Base-by-base conservation (phyloP, 1,284 basidiomycete genomes). In the Fomes fomentarius region DNA sequence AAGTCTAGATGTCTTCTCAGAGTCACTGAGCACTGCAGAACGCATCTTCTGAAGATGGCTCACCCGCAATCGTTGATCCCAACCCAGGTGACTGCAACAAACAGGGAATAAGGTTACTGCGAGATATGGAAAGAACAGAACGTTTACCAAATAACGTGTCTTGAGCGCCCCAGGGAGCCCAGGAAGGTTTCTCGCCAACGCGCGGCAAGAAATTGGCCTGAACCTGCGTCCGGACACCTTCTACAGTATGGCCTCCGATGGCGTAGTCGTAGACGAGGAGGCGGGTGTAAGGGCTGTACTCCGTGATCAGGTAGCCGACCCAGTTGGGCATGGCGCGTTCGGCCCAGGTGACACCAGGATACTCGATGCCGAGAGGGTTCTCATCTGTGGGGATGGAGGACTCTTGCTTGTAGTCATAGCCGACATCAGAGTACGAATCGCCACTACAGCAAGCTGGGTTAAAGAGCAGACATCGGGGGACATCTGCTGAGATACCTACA, bases 21-120 rank as follows among this genome's bases (percentile, higher is more conserved):
- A 21, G 30, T 28, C 5, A 6, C 14, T 57, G 14, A 50, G 26
- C 10, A n/a, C 30, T 10, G 2, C 6, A 21, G 19, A 30, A 21
- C 22, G 17, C 3, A 12, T 2, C 17, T 11, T 33, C 34, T 25
- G 38, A 31, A 22, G 8, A 22, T 14, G 10, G 37, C 76, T 52
- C 64, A 83, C 79, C 72, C 80, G 70, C 79, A 79, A 65, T 87
- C 84, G 58, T 87, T 87, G 48, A 86, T 84, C 0, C 85, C 84
- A 53, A 85, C 70, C 83, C 83, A 87, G 7, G 78, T 82, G 15
- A 83, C 84, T 86, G 41, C 11, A 11, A 25, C n/a, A 21, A 25
- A 5, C 22, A 44, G 9, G 11, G 17, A 30, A 24, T 8, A 8
- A 51, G 25, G 25, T 28, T 28, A 6, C 12, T 14, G 5, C 25